Base-by-base conservation (phyloP, 2,329 filamentous ascomycete genomes). In the Beauveria bassiana region DNA sequence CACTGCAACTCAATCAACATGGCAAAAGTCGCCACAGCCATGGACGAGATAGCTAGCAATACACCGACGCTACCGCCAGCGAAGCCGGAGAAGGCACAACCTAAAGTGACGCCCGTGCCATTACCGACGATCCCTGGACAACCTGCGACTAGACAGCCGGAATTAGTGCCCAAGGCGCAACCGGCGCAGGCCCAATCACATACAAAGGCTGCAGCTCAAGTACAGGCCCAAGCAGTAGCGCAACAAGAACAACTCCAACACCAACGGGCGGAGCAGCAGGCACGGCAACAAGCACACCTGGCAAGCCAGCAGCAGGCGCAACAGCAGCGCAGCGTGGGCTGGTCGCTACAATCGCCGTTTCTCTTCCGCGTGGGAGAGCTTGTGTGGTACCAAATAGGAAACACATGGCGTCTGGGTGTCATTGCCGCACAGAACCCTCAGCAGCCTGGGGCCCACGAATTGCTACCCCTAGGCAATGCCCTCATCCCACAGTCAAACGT, bases 351-450 rank as follows among this genome's bases (percentile, higher is more conserved):
- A 62, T 65, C 70, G 62, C 65, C 71, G 18, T 64, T 72, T 3
- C 68, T 81, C 9, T 82, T 81, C 64, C 75, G 79, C 57, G 69
- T 73, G 1, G 80, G 80, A 45, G 80, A 82, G 64, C 70, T 81
- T 18, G 77, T 81, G 6, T 82, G 80, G 80, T 82, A 74, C 62
- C 75, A 77, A 64, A 78, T 78, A 26, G 73, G 73, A 7, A 73
- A 70, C 24, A 76, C 77, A 1, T 82, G 80, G 78, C 77, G 79
- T 40, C 71, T 82, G 0, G 80, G 79, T 5, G 69, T 82, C 55
- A 74, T 81, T 62, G 64, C 72, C 40, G 62, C 69, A 64, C 70
- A 71, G 16, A 67, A 64, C n/a, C 68, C 65, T 5, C 70, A 71
- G 20, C 66, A 64, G n/a, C 68, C 65, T 6, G 66, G 68, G 9